Evolutionary conservation across 2,329 filamentous ascomycete species (phyloP).

Genomic region (Xylariomycetidae sp.): DNA sequence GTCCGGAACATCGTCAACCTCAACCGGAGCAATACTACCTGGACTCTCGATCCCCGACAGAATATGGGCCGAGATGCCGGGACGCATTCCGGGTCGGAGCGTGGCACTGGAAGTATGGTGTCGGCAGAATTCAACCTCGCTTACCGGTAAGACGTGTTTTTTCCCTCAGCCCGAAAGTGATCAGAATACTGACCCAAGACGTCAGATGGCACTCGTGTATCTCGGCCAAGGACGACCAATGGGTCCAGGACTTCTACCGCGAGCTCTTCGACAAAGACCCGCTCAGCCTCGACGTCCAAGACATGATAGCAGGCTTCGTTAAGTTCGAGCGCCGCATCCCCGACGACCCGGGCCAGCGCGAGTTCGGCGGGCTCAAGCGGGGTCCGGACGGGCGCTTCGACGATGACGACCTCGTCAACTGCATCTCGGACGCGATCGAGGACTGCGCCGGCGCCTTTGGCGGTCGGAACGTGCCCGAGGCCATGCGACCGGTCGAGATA

Average conservation of each 20-base stretch:
- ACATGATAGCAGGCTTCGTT: constrained; percentile 59
- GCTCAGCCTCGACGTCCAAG: constrained; percentile 49
- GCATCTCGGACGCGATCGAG: constrained; percentile 73
- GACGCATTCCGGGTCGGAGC: constrained; percentile 55
- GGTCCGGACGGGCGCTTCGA: constrained; percentile 63
- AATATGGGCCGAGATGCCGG: constrained; percentile 55
- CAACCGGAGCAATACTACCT: constrained; percentile 68
- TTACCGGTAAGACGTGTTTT: constrained; percentile 56
- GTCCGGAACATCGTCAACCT: constrained; percentile 73
- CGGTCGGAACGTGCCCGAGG: constrained; percentile 66
- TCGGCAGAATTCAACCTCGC: constrained; percentile 87
- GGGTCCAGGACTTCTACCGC: constrained; percentile 68
- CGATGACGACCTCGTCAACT: constrained; percentile 72
- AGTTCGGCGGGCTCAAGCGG: constrained; percentile 63
- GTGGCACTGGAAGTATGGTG: constrained; percentile 75
- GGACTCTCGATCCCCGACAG: constrained; percentile 74
- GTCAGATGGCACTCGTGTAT: constrained; percentile 69
- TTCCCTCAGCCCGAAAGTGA: background rate
- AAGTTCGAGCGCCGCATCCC: constrained; percentile 59
- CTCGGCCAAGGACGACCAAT: constrained; percentile 69
- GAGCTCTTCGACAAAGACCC: constrained; percentile 58
- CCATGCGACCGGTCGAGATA: constrained; percentile 73
- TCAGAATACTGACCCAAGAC: background rate
- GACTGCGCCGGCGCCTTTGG: constrained; percentile 74
- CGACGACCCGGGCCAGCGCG: constrained; percentile 63